Evolutionary conservation across 148 eudicot species (phyloP).

Genomic region (Camellia sinensis): DNA sequence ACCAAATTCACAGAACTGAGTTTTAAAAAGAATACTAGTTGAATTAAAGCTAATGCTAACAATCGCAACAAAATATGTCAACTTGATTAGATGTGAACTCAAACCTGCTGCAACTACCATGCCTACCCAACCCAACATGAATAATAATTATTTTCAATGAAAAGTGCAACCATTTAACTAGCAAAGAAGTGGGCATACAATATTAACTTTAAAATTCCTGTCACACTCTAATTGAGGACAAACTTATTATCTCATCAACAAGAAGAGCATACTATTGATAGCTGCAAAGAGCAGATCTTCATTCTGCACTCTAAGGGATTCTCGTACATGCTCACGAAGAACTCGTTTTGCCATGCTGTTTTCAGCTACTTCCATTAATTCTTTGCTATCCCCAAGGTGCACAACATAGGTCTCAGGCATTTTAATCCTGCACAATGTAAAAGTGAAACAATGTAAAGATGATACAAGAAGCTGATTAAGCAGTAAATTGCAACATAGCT

Average conservation of each 20-base stretch:
- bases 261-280: constrained; percentile 65
- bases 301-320: constrained; percentile 72
- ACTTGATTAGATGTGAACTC: not conserved
- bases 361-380: constrained; percentile 87
- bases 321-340: constrained; percentile 81
- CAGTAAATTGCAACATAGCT: constrained; percentile 7
- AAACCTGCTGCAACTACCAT: not conserved
- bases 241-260: not conserved
- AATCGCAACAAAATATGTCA: not conserved
- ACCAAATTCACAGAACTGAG: not conserved
- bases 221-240: not conserved
- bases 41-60: not conserved
- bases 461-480: not conserved
- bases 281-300: constrained; percentile 81
- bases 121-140: not conserved
- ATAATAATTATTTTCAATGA: not conserved
- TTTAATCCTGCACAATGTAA: constrained; percentile 52
- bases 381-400: constrained; percentile 96
- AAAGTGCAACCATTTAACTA: not conserved
- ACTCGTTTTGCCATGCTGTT: constrained; percentile 72
- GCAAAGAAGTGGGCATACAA: not conserved
- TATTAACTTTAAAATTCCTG: not conserved
- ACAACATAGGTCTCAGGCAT: constrained; percentile 93
- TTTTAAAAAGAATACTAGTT: not conserved
- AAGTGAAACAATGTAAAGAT: not conserved